These are phyloP conservation scores for Alternaria sp. DNA, from an alignment of 2,329 filamentous ascomycete species.

Conservation along the genomic window DNA sequence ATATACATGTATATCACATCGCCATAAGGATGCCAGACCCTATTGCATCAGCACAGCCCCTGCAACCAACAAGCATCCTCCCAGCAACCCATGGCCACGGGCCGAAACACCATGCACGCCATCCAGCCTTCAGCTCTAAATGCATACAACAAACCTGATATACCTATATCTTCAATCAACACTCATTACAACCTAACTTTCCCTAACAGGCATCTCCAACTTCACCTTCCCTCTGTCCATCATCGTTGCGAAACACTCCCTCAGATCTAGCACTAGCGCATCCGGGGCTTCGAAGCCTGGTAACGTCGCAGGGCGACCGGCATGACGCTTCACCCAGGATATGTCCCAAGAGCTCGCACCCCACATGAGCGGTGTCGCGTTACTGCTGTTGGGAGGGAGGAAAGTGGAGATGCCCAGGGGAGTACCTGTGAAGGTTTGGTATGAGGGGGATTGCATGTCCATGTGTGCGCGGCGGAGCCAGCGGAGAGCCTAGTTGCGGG, in stretches of 20 bases:
- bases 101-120: conserved; percentile 1
- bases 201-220: conserved; percentile 33
- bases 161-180: conserved; percentile 47
- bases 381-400: conserved; percentile 22
- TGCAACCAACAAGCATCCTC: conserved; percentile 8
- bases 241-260: conserved; percentile 49
- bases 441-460: conserved; percentile 26
- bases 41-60: not conserved
- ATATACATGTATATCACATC: not conserved
- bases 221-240: conserved; percentile 19
- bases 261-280: conserved; percentile 52
- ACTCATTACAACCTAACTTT: conserved; percentile 35
- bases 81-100: not conserved
- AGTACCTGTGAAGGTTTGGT: conserved; percentile 31
- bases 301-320: conserved; percentile 38
- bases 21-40: not conserved
- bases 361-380: conserved; percentile 49
- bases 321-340: conserved; percentile 49
- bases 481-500: conserved; percentile 26
- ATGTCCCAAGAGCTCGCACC: conserved; percentile 49
- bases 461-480: conserved; percentile 55
- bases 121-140: conserved; percentile 6
- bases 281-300: conserved; percentile 54
- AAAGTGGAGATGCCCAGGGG: conserved; percentile 55
- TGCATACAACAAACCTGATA: conserved; percentile 36